Conservation (phyloP, 139 green algal genomes). For the Chlorella sp. region DNA sequence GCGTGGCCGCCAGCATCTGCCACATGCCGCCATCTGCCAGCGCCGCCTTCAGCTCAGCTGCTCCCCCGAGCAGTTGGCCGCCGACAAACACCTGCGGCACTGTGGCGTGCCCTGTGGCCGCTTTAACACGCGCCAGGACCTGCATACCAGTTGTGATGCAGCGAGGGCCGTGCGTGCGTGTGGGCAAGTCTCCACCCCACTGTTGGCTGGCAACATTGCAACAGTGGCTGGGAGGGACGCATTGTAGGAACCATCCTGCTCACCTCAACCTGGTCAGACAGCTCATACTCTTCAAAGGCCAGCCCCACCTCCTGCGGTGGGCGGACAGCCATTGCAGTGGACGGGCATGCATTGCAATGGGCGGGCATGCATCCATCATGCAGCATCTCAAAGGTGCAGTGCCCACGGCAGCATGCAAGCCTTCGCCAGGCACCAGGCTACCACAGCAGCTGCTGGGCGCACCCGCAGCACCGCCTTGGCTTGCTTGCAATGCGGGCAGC, state of each 20-base stretch:
- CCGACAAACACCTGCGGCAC: conserved; percentile 89
- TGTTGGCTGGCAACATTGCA: too few species aligned
- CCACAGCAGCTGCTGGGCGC: neutral
- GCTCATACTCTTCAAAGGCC: conserved; percentile 71
- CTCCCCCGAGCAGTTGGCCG: conserved; percentile 80
- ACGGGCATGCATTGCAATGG: too few species aligned
- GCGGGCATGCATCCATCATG: too few species aligned
- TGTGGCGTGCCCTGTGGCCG: conserved; percentile 69
- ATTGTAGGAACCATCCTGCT: too few species aligned
- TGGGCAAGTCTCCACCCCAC: too few species aligned
- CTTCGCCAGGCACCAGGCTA: too few species aligned
- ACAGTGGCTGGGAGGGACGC: too few species aligned
- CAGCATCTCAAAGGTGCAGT: too few species aligned
- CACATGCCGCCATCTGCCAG: conserved; percentile 56
- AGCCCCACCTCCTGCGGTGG: conserved; percentile 40
- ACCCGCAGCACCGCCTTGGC: conserved; percentile 65
- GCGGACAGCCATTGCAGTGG: too few species aligned
- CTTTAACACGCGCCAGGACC: conserved; percentile 63
- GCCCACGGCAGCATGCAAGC: too few species aligned
- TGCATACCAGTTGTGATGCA: too few species aligned
- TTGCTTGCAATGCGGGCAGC: conserved; percentile 85
- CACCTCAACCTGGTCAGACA: conserved; percentile 45
- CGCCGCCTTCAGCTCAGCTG: conserved; percentile 59
- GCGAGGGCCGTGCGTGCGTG: too few species aligned
- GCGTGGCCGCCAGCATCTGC: conserved; percentile 35